phyloP scores from a whole-genome alignment of 352 stramenopile species.

The Globisporangium nodosum region DNA sequence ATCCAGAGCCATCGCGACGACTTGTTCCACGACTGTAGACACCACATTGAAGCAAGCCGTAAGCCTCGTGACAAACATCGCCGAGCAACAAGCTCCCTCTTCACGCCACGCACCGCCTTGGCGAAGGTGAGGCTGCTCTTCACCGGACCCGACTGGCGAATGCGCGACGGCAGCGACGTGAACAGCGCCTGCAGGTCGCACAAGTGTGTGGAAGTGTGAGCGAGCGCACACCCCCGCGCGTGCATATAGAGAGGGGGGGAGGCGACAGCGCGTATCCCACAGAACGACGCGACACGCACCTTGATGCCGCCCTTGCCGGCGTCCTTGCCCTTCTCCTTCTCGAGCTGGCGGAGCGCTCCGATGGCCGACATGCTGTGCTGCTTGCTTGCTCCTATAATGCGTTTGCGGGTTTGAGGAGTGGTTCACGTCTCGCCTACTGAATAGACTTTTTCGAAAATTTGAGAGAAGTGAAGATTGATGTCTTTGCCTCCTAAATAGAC shows the following conservation, averaged over 20 bases:
- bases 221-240: neutral
- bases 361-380: constrained; percentile 70
- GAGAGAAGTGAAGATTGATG: neutral
- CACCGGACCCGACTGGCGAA: constrained; percentile 55
- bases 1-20: constrained; percentile 76
- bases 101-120: constrained; percentile 25
- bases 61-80: neutral
- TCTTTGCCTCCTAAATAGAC: neutral
- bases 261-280: neutral
- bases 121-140: constrained; percentile 57
- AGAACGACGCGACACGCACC: constrained; percentile 17
- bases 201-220: neutral
- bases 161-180: constrained; percentile 60
- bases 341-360: constrained; percentile 70
- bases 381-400: no score
- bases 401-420: no score
- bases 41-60: neutral
- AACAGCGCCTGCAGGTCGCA: constrained; percentile 38
- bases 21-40: constrained; percentile 44
- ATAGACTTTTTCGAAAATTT: no score
- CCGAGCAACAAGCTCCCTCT: neutral
- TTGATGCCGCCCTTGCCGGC: constrained; percentile 51
- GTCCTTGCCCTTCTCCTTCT: constrained; percentile 80
- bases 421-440: no score
- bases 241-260: neutral